These are phyloP conservation scores for Anacardium occidentale DNA, from an alignment of 345 rosid species.

Conservation along the genomic window DNA sequence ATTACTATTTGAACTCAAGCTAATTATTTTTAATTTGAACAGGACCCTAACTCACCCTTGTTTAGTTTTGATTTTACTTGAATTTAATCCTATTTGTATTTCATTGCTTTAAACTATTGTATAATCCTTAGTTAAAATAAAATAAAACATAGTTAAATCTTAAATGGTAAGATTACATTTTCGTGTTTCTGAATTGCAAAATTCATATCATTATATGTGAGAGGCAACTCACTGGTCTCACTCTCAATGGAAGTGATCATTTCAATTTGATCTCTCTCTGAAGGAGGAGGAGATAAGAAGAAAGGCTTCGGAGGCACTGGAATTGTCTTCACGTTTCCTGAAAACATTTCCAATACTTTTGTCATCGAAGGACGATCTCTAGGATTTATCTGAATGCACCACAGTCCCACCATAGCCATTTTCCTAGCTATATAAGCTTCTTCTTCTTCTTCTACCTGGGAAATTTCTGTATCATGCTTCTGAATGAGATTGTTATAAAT, in stretches of 20 bases:
- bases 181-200: background rate
- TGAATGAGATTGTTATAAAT: slow-evolving; percentile 25
- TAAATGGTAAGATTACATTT: too few relatives aligned
- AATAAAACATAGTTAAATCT: too few relatives aligned
- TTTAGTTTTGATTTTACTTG: too few relatives aligned
- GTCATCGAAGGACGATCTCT: slow-evolving; percentile 37
- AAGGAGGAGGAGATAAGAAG: slow-evolving; percentile 12
- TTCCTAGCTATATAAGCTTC: slow-evolving; percentile 16
- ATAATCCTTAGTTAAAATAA: too few relatives aligned
- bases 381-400: slow-evolving; percentile 42
- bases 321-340: slow-evolving; percentile 19
- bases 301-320: slow-evolving; percentile 37
- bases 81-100: too few relatives aligned
- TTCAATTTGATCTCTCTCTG: background rate
- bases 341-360: slow-evolving; percentile 34
- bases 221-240: slow-evolving; percentile 15
- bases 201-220: background rate
- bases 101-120: too few relatives aligned
- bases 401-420: slow-evolving; percentile 31
- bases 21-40: too few relatives aligned
- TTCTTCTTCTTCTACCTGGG: slow-evolving; percentile 14
- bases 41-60: too few relatives aligned
- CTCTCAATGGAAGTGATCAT: slow-evolving; percentile 3
- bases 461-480: background rate
- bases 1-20: too few relatives aligned